A percentile compares a stretch with the other conserved stretches of the same genome.
Conservation (phyloP, 2,329 filamentous ascomycete species). For the Colletotrichum tropicicola region DNA sequence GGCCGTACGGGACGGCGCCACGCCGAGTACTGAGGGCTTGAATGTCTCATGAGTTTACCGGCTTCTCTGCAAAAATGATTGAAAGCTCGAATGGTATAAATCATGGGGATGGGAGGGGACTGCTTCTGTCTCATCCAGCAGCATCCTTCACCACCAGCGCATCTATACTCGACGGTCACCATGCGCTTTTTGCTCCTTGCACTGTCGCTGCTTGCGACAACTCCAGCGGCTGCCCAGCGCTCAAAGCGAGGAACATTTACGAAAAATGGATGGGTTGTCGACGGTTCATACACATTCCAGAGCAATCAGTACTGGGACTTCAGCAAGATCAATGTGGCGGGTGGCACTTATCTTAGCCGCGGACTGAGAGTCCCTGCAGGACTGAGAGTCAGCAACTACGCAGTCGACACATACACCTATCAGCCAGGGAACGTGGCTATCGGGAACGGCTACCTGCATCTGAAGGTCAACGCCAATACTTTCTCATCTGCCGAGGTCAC, state of each 20-base stretch:
- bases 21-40: not conserved
- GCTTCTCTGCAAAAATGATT: not conserved
- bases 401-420: slow-evolving; percentile 24
- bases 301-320: not conserved
- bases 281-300: not conserved
- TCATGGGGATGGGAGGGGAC: not conserved
- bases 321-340: not conserved
- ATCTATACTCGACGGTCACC: rapidly evolving
- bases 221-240: not conserved
- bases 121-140: too few species aligned
- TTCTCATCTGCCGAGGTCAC: slow-evolving; percentile 36
- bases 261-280: not conserved
- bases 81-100: not conserved
- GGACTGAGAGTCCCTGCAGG: slow-evolving; percentile 31
- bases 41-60: not conserved
- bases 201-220: not conserved
- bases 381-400: slow-evolving; percentile 33
- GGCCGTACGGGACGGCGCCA: not conserved
- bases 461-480: slow-evolving; percentile 34
- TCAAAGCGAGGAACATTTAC: not conserved
- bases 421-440: slow-evolving; percentile 31
- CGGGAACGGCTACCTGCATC: slow-evolving; percentile 36
- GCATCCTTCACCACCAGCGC: not conserved
- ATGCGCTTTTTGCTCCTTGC: not conserved
- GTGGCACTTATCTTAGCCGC: not conserved